These are phyloP conservation scores for Digitaria exilis DNA, from an alignment of 202 grass and related monocot species.

Conservation along the genomic window DNA sequence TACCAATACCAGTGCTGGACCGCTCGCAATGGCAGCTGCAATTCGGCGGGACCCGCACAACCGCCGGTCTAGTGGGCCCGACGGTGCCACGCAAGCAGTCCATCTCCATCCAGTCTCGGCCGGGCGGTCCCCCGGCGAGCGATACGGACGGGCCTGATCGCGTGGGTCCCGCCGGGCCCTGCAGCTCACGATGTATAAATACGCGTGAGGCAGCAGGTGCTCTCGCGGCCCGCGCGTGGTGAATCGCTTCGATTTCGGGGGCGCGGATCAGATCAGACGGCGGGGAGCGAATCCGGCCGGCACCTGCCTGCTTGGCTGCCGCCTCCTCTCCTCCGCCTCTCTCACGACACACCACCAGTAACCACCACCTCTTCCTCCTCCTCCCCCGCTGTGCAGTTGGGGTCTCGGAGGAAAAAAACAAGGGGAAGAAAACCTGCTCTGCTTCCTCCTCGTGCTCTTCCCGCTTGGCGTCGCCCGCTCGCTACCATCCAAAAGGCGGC, in stretches of 20 bases:
- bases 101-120: too few relatives aligned
- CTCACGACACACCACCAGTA: too few relatives aligned
- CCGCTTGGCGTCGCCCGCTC: slow-evolving; percentile 33
- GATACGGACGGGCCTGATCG: slow-evolving; percentile 44
- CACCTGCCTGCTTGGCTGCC: background rate
- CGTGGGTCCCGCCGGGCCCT: background rate
- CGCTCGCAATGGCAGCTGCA: background rate
- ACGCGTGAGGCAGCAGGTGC: background rate
- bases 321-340: background rate
- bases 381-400: background rate
- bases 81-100: slow-evolving; percentile 10
- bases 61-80: background rate
- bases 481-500: slow-evolving; percentile 40
- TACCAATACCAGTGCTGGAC: too few relatives aligned
- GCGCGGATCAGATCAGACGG: slow-evolving; percentile 44
- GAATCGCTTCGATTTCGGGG: slow-evolving; percentile 47
- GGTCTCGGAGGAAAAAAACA: slow-evolving; percentile 8
- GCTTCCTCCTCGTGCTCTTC: slow-evolving; percentile 40
- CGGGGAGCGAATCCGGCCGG: slow-evolving; percentile 46
- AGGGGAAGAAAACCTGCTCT: slow-evolving; percentile 16
- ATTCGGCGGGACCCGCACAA: background rate
- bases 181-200: slow-evolving; percentile 30
- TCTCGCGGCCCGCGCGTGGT: slow-evolving; percentile 20
- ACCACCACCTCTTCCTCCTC: rapidly evolving
- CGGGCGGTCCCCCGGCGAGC: slow-evolving; percentile 20